Conservation (phyloP, 2,329 filamentous ascomycete genomes). For the Basipetospora chlamydospora region DNA sequence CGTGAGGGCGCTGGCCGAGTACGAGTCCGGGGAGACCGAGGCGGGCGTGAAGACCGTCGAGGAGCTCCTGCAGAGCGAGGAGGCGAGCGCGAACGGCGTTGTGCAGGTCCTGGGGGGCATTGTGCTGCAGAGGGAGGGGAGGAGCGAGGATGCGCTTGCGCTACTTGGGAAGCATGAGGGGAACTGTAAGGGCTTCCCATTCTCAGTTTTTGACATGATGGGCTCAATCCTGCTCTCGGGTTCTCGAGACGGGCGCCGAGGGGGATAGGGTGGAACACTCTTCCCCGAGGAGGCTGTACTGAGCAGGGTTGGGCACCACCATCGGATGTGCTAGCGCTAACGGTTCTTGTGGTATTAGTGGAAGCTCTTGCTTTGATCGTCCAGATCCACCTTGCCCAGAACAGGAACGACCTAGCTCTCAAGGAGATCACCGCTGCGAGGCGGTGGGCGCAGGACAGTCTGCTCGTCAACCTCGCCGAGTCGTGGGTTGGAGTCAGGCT, state of each 20-base stretch:
- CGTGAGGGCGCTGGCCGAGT: conserved; percentile 61
- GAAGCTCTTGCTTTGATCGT: conserved; percentile 74
- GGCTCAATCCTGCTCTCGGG: no score
- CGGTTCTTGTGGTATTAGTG: conserved; percentile 23
- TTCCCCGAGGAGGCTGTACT: no score
- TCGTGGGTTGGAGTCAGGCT: conserved; percentile 85
- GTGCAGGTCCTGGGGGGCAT: conserved; percentile 77
- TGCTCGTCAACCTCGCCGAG: conserved; percentile 88
- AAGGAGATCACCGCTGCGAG: conserved; percentile 81
- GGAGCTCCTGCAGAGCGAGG: conserved; percentile 51
- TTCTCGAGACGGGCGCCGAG: no score
- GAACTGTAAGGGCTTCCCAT: conserved; percentile 68
- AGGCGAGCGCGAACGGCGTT: conserved; percentile 55
- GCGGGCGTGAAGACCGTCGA: conserved; percentile 50
- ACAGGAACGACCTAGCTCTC: conserved; percentile 75
- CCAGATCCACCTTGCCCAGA: conserved; percentile 85
- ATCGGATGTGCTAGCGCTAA: conserved; percentile 15
- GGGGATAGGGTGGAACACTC: no score
- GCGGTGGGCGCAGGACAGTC: conserved; percentile 87
- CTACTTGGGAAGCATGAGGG: conserved; percentile 74
- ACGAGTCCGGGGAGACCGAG: conserved; percentile 42
- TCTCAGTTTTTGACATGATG: no score
- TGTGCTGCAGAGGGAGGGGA: conserved; percentile 63
- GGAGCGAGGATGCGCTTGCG: conserved; percentile 71
- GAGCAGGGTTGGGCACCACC: no score